phyloP scores from a whole-genome alignment of 495 filamentous ascomycete genomes.

The Sordaria brevicollis region DNA sequence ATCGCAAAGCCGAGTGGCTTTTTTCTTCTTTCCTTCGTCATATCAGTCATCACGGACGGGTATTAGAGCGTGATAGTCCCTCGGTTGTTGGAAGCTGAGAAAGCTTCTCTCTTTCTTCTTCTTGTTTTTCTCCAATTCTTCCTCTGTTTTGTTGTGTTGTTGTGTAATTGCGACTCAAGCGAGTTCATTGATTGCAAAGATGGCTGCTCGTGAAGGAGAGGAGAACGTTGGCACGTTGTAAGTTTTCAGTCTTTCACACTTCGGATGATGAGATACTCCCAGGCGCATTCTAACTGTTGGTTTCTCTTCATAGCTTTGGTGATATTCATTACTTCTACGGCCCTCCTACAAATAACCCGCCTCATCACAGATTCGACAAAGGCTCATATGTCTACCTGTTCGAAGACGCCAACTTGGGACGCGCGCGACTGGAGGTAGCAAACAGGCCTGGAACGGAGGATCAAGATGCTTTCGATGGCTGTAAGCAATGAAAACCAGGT shows the following conservation, averaged over 20 bases:
- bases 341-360: constrained; percentile 55
- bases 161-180: background rate
- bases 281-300: constrained; percentile 1
- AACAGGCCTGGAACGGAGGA: constrained; percentile 79
- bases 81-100: background rate
- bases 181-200: constrained; percentile 25
- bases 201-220: constrained; percentile 72
- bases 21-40: background rate
- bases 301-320: constrained; percentile 51
- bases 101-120: background rate
- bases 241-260: constrained; percentile 25
- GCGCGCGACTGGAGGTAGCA: constrained; percentile 70
- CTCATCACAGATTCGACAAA: constrained; percentile 82
- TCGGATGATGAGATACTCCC: background rate
- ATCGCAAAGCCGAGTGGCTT: constrained; percentile 5
- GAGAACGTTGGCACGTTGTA: constrained; percentile 71
- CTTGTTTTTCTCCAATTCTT: background rate
- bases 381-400: constrained; percentile 83
- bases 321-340: constrained; percentile 88
- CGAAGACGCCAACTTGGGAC: constrained; percentile 56
- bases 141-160: background rate
- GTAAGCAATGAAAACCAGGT: constrained; percentile 35
- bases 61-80: background rate
- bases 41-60: background rate
- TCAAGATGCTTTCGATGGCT: constrained; percentile 81